Base-by-base conservation (phyloP, 768 basidiomycete genomes). In the Boletus sp. region DNA sequence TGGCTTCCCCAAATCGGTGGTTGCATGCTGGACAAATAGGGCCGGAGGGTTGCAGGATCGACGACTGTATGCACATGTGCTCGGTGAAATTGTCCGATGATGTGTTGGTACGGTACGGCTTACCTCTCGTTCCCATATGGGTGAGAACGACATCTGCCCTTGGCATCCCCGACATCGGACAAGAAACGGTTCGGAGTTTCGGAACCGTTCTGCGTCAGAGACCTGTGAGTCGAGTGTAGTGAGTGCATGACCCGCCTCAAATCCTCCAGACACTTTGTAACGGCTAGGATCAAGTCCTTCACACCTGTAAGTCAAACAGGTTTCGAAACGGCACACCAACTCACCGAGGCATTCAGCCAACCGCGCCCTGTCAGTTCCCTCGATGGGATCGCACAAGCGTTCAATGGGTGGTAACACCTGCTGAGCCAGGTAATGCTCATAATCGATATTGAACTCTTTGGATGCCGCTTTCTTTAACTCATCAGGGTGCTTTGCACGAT, bases 361-460 rank as follows among this genome's bases (percentile, higher is more conserved):
- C 34, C 95, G 82, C 7, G 94, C 77, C 27, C 91, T 82, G 63
- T 98, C 96, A 0, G 95, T 98, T 7, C 95, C 96, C 62, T 97
- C 93, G 42, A 99, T 98, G 2, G 91, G 88, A 40, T 97, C 97
- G 67, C 97, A 99, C 46, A 99, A 73, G 60, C 97, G 87, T 65
- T 97, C 91, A 53, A 98, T 86, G 0, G 97, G 95, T 4, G 97
- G 97, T 4, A 99, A 75, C 32, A 99, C 83, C 72, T 99, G 97
- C 27, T 91, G 83, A 5, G 88, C 83, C 9, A 99, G 77, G 70
- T 98, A 99, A 69, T 90, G 83, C 58, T 97, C 91, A 67, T 86
- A 93, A 70, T 98, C 97, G 44, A 97, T 89, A 55, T 81, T 83
- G 45, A 91, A 63, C 39, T 82, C 83, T 3, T 58, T 47, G 10